A percentile compares a stretch with the other conserved stretches of the same genome.
Conservation (phyloP, 495 filamentous ascomycete genomes). For the Talaromyces trachyspermus region DNA sequence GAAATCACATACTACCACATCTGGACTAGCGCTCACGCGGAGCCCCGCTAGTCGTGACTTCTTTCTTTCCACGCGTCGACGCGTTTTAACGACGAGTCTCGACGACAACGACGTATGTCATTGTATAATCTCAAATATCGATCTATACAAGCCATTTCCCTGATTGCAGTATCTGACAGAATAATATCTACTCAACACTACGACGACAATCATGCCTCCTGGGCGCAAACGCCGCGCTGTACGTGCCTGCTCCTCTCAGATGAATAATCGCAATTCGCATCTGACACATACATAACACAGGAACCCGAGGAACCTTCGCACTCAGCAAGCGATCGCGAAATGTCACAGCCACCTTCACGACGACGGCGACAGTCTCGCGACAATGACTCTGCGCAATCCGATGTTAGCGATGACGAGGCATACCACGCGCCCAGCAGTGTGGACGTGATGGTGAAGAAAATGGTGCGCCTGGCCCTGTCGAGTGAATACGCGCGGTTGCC, state of each 20-base stretch:
- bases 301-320: conserved; percentile 5
- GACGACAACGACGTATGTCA: too few species aligned
- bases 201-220: conserved; percentile 31
- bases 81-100: too few species aligned
- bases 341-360: conserved; percentile 1
- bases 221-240: conserved; percentile 34
- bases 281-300: neutral
- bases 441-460: conserved; percentile 73
- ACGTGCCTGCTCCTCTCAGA: conserved; percentile 11
- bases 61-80: too few species aligned
- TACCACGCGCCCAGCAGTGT: conserved; percentile 32
- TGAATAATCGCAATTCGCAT: neutral
- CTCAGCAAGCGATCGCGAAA: conserved; percentile 1
- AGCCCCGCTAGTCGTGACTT: too few species aligned
- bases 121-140: too few species aligned
- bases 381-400: conserved; percentile 10
- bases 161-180: too few species aligned
- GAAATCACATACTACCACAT: too few species aligned
- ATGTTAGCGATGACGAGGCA: conserved; percentile 16
- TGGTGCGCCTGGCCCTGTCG: conserved; percentile 82
- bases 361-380: conserved; percentile 16
- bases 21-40: too few species aligned
- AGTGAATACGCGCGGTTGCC: conserved; percentile 79
- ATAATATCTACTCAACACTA: too few species aligned
- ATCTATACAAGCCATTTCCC: too few species aligned